These are phyloP conservation scores for Candida labiduridarum DNA, from an alignment of 1,139 yeast species.

Conservation along the genomic window DNA sequence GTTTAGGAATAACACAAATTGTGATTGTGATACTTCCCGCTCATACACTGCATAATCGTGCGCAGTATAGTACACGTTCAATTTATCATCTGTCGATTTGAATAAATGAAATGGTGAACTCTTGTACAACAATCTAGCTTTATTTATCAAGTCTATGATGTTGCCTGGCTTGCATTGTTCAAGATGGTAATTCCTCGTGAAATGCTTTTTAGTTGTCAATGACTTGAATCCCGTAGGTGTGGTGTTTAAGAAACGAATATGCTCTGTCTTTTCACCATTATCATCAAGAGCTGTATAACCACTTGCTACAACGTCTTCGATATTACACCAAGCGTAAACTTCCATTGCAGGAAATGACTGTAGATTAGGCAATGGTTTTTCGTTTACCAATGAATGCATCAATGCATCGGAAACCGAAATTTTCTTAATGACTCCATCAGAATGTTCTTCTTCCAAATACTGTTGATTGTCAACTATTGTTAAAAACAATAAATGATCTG, in stretches of 20 bases:
- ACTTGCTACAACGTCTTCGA: conserved; percentile 55
- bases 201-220: conserved; percentile 13
- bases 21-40: conserved; percentile 61
- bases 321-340: conserved; percentile 69
- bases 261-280: conserved; percentile 19
- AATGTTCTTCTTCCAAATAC: conserved; percentile 24
- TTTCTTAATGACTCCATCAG: conserved; percentile 36
- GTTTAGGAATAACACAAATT: conserved; percentile 68
- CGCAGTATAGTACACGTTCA: conserved; percentile 72
- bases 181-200: conserved; percentile 7
- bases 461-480: conserved; percentile 47
- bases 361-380: conserved; percentile 64
- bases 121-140: conserved; percentile 78
- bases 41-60: conserved; percentile 66
- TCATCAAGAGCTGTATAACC: conserved; percentile 37
- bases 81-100: conserved; percentile 34
- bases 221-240: conserved; percentile 28
- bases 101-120: conserved; percentile 87
- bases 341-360: conserved; percentile 63
- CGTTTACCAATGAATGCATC: conserved; percentile 88
- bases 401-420: conserved; percentile 77
- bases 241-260: conserved; percentile 30
- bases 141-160: conserved; percentile 68
- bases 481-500: conserved; percentile 73
- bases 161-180: conserved; percentile 12